These are phyloP conservation scores for Tylopilus sp. DNA, from an alignment of 768 basidiomycete genomes.

Conservation along the genomic window DNA sequence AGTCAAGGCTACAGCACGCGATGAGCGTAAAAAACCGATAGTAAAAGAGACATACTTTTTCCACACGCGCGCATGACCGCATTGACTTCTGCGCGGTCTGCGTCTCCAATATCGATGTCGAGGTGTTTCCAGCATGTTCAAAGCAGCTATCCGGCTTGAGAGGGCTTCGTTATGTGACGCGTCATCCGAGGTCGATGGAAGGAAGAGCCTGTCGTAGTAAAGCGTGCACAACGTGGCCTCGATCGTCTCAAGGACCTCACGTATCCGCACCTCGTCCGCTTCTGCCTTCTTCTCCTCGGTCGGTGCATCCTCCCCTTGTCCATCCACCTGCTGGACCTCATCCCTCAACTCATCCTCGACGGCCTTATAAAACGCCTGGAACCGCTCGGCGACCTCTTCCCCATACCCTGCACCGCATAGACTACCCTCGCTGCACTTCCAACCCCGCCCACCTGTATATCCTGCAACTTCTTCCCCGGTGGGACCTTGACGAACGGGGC, in stretches of 20 bases:
- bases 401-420: slow-evolving; percentile 40
- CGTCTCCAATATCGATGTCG: slow-evolving; percentile 69
- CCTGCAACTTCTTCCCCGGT: slow-evolving; percentile 28
- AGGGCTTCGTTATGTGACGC: slow-evolving; percentile 86
- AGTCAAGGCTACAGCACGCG: no score
- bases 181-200: slow-evolving; percentile 70
- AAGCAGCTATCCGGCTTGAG: slow-evolving; percentile 82
- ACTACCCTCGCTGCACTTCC: slow-evolving; percentile 8
- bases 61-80: slow-evolving; percentile 72
- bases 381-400: slow-evolving; percentile 45
- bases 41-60: slow-evolving; percentile 49
- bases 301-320: slow-evolving; percentile 13
- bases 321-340: slow-evolving; percentile 12
- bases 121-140: slow-evolving; percentile 94
- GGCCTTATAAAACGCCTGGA: slow-evolving; percentile 70
- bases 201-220: slow-evolving; percentile 87
- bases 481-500: slow-evolving; percentile 52
- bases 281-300: slow-evolving; percentile 24
- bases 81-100: slow-evolving; percentile 48
- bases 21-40: slow-evolving; percentile 28
- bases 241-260: slow-evolving; percentile 64
- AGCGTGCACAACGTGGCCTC: slow-evolving; percentile 68
- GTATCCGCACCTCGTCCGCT: slow-evolving; percentile 43
- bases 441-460: slow-evolving; percentile 26
- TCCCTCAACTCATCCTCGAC: slow-evolving; percentile 61